Evolutionary conservation across 257 asterid genomes (phyloP).

Genomic region (Salvia miltiorrhiza): DNA sequence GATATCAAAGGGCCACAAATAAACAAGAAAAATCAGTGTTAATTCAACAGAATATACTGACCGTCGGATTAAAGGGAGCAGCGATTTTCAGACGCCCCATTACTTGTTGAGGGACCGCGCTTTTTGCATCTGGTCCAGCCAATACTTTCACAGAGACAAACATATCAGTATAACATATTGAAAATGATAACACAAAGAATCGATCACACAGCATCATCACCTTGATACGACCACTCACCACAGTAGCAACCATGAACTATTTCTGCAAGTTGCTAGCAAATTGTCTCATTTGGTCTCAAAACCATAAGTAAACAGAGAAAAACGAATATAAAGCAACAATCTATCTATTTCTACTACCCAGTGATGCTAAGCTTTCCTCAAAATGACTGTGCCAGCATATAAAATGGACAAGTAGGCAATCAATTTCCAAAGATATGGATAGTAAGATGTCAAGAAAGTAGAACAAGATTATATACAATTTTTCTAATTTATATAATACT

Average conservation of each 20-base stretch:
- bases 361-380: background rate
- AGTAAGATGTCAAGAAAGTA: background rate
- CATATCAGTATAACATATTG: slow-evolving; percentile 7
- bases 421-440: background rate
- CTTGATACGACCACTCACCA: slow-evolving; percentile 25
- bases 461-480: background rate
- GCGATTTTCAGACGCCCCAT: background rate
- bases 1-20: slow-evolving; percentile 3
- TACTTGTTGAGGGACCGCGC: slow-evolving; percentile 2
- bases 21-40: background rate
- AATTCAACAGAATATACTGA: background rate
- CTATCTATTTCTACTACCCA: background rate
- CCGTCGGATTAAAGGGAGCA: background rate
- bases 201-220: slow-evolving; percentile 5
- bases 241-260: slow-evolving; percentile 6
- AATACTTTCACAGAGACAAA: slow-evolving; percentile 1
- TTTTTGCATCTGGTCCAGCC: slow-evolving; percentile 13
- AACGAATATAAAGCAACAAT: background rate
- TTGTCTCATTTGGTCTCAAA: slow-evolving; percentile 12
- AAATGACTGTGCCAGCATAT: background rate
- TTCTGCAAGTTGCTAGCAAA: slow-evolving; percentile 13
- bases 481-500: background rate
- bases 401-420: background rate
- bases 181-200: slow-evolving; percentile 2
- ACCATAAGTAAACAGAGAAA: background rate